Conservation (phyloP, 805 yeast genomes). For the Saccharomyces kudriavzevii region DNA sequence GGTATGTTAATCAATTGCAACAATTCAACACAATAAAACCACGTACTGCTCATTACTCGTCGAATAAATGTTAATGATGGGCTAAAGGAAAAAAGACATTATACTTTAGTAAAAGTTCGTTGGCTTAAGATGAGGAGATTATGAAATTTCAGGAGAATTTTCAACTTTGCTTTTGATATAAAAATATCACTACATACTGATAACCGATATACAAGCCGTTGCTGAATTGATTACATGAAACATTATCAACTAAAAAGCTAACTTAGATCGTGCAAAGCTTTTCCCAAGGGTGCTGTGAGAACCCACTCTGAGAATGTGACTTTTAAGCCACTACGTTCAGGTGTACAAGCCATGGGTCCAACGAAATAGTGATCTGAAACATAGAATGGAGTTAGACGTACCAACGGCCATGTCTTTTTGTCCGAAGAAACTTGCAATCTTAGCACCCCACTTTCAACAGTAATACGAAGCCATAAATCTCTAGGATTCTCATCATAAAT, state of each 20-base stretch:
- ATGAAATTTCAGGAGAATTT: neutral
- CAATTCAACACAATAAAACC: too few species aligned
- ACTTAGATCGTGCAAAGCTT: neutral
- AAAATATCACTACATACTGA: neutral
- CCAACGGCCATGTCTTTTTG: constrained; percentile 3
- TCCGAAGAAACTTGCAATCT: constrained; percentile 2
- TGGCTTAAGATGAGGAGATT: too few species aligned
- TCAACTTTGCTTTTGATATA: neutral
- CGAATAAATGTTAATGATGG: too few species aligned
- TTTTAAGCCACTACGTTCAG: constrained; percentile 3
- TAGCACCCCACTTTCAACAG: constrained; percentile 1
- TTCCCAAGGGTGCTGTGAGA: neutral
- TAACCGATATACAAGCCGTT: neutral
- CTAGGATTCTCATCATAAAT: neutral
- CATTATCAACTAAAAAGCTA: neutral
- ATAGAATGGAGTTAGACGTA: constrained; percentile 2
- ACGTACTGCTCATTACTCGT: too few species aligned
- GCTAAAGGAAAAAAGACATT: too few species aligned
- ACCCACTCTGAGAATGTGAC: constrained; percentile 4
- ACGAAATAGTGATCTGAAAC: constrained; percentile 2
- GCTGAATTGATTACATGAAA: neutral
- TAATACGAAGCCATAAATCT: constrained; percentile 2
- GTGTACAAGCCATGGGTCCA: constrained; percentile 5
- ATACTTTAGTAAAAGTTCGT: too few species aligned
- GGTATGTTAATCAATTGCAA: too few species aligned